Base-by-base conservation (phyloP, 805 yeast genomes). In the Yarrowia osloensis region DNA sequence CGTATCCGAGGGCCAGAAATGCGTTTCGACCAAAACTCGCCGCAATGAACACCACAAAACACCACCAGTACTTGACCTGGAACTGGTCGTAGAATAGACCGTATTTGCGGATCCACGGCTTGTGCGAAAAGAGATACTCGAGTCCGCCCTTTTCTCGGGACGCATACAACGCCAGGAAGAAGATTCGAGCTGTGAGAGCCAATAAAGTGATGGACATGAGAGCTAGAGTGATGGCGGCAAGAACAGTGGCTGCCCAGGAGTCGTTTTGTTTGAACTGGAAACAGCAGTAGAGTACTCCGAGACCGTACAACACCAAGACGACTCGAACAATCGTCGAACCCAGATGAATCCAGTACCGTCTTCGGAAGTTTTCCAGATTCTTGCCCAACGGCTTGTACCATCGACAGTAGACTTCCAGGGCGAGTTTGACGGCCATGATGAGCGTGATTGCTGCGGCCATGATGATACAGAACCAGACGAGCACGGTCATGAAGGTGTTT, bases 21-120 rank as follows among this genome's bases (percentile, higher is more conserved):
- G 78, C 77, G 59, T 74, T 74, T 39, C 77, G 69, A 21, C 71
- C 73, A 67, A 76, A 71, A 9, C 74, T 67, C 1, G 73, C 74
- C 13, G 59, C 46, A 22, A 74, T 39, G 11, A 70, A 49, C 9
- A 72, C 68, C 7, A 76, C 69, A 57, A 76, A 76, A 47, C 73
- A 72, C 78, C 78, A 76, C 78, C 79, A 76, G 67, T 69, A 74
- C 46, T 68, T 63, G 39, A 73, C 70, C 61, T 71, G 70, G 68
- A 73, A 76, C 68, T 74, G 76, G 66, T 75, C 76, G 67, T 76
- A 76, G 54, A 76, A 73, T 17, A 76, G 73, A 5, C 79, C 78
- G 62, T 74, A 76, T 54, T 70, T 70, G 3, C 71, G 67, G 33
- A 74, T 68, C 76, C 76, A 74, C 3, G 77, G 76, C 55, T 75